Percentiles rank a stretch among this genome's conserved stretches.
These are phyloP conservation scores for Penicillium bialowiezense DNA, from an alignment of 495 filamentous ascomycete genomes.

Conservation along the genomic window DNA sequence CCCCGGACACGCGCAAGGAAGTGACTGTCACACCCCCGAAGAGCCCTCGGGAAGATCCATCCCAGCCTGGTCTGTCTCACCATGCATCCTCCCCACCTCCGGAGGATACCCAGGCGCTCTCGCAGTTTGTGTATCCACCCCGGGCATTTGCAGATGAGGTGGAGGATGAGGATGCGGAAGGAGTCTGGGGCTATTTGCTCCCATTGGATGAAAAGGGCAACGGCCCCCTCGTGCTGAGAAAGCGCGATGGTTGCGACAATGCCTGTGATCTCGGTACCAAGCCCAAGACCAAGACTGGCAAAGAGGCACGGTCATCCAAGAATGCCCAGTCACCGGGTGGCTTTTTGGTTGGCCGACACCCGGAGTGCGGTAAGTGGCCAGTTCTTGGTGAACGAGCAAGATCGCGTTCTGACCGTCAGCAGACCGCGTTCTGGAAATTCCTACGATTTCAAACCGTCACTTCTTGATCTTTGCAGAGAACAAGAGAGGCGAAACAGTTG, in stretches of 20 bases:
- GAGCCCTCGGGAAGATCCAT: slow-evolving; percentile 52
- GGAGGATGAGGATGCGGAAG: slow-evolving; percentile 74
- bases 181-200: slow-evolving; percentile 93
- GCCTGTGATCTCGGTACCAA: slow-evolving; percentile 38
- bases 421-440: slow-evolving; percentile 78
- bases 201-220: slow-evolving; percentile 69
- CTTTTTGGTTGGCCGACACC: slow-evolving; percentile 88
- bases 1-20: slow-evolving; percentile 64
- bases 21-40: slow-evolving; percentile 69
- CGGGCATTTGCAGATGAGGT: slow-evolving; percentile 76
- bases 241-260: slow-evolving; percentile 60
- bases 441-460: slow-evolving; percentile 93
- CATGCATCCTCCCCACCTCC: slow-evolving; percentile 62
- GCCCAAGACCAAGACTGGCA: slow-evolving; percentile 24
- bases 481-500: slow-evolving; percentile 72
- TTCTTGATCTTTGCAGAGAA: slow-evolving; percentile 88
- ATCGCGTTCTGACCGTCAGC: slow-evolving; percentile 13
- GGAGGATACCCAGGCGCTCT: slow-evolving; percentile 63
- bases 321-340: slow-evolving; percentile 65
- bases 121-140: slow-evolving; percentile 76
- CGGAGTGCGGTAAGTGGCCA: slow-evolving; percentile 77
- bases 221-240: slow-evolving; percentile 70
- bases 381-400: not conserved
- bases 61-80: slow-evolving; percentile 59
- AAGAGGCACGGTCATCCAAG: slow-evolving; percentile 32